Evolutionary conservation across 768 basidiomycete species (phyloP).

Genomic region (Trametes elegans): DNA sequence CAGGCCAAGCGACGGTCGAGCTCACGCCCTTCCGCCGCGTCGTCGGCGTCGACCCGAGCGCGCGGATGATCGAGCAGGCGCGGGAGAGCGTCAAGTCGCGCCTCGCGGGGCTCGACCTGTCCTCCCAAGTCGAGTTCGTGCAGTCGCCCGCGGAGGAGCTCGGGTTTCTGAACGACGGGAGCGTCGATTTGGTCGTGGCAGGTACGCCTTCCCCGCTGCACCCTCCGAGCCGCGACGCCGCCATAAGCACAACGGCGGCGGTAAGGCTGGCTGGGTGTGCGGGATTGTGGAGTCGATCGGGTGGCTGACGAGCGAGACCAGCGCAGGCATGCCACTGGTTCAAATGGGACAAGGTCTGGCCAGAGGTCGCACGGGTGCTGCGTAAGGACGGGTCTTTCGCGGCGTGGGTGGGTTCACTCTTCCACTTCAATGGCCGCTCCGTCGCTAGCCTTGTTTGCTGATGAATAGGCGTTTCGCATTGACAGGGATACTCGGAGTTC

Average conservation of each 20-base stretch:
- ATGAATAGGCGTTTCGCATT: too few species aligned
- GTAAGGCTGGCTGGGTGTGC: neutral
- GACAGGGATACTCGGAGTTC: constrained; percentile 59
- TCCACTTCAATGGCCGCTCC: neutral
- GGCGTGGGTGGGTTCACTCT: constrained; percentile 73
- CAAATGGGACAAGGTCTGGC: constrained; percentile 70
- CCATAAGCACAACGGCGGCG: too few species aligned
- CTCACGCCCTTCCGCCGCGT: constrained; percentile 57
- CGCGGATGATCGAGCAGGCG: constrained; percentile 61
- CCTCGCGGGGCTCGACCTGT: constrained; percentile 10
- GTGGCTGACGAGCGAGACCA: constrained; percentile 25
- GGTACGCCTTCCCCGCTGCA: constrained; percentile 53
- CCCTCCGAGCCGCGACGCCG: too few species aligned
- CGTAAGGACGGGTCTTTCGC: constrained; percentile 63
- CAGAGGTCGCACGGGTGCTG: constrained; percentile 59
- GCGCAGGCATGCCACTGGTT: constrained; percentile 87
- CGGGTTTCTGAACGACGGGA: constrained; percentile 42
- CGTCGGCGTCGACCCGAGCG: constrained; percentile 73
- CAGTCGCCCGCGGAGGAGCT: constrained; percentile 56
- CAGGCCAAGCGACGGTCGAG: constrained; percentile 69
- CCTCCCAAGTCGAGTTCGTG: constrained; percentile 33
- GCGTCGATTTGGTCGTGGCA: constrained; percentile 65
- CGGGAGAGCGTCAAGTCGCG: constrained; percentile 12
- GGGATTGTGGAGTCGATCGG: neutral
- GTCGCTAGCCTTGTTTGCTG: neutral